Conservation (phyloP, 495 filamentous ascomycete species). For the Annulohypoxylon nitens region DNA sequence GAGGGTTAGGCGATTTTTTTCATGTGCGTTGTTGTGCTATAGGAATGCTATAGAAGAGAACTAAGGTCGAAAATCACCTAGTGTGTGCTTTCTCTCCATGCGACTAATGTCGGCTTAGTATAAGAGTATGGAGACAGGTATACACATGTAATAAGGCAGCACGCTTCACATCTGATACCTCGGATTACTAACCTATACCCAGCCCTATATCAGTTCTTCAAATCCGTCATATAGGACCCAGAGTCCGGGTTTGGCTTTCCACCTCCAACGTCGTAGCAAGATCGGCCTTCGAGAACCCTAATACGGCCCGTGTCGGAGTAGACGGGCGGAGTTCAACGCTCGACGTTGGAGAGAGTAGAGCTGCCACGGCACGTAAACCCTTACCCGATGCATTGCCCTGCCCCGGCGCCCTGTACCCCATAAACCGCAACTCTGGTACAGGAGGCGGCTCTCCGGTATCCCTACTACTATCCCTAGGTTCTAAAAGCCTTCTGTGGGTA, state of each 20-base stretch:
- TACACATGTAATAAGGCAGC: neutral
- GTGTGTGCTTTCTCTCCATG: neutral
- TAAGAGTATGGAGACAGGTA: neutral
- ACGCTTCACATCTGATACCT: neutral
- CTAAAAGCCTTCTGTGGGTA: neutral
- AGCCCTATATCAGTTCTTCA: neutral
- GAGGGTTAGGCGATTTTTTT: neutral
- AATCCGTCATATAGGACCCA: slow-evolving; percentile 3
- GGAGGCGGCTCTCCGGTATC: neutral
- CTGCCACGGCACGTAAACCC: neutral
- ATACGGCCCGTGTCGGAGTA: slow-evolving; percentile 10
- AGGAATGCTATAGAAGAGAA: neutral
- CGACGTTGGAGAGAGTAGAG: neutral
- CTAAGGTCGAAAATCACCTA: neutral
- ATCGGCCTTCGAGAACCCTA: neutral
- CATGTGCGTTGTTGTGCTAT: neutral
- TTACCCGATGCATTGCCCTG: neutral
- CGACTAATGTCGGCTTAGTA: neutral
- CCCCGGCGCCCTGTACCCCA: neutral
- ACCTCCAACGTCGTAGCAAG: neutral
- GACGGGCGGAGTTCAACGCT: neutral
- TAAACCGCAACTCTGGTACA: slow-evolving; percentile 13
- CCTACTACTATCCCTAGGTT: neutral
- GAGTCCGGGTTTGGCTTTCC: neutral
- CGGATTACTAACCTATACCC: slow-evolving; percentile 3